These are phyloP conservation scores for Moesziomyces parantarcticus DNA, from an alignment of 1,284 basidiomycete genomes.

Conservation along the genomic window DNA sequence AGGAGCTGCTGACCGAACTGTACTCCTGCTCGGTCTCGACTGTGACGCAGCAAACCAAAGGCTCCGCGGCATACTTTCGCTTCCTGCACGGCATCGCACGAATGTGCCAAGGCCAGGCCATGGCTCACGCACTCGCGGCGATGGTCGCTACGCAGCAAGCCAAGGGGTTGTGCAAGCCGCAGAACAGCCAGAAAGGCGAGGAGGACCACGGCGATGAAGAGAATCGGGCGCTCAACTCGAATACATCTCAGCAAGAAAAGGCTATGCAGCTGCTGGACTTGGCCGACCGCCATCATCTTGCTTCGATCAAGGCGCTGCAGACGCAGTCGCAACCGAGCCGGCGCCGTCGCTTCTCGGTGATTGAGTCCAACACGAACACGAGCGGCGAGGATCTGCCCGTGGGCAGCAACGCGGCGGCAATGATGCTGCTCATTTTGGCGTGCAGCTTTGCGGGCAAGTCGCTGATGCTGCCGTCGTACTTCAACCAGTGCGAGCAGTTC, in stretches of 20 bases:
- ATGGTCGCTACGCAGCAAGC: constrained; percentile 27
- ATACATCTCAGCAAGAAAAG: neutral
- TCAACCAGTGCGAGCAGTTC: constrained; percentile 49
- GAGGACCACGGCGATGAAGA: neutral
- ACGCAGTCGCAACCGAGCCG: constrained; percentile 38
- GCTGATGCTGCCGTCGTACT: constrained; percentile 49
- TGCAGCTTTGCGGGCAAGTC: constrained; percentile 39
- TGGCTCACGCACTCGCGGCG: constrained; percentile 44
- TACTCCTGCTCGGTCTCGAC: constrained; percentile 12
- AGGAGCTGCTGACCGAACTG: constrained; percentile 16
- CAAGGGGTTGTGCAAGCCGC: constrained; percentile 1
- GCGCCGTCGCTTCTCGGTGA: constrained; percentile 47
- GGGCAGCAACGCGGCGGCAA: constrained; percentile 37
- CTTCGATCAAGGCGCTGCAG: constrained; percentile 43
- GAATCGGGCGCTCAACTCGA: neutral
- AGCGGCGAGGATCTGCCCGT: constrained; percentile 24
- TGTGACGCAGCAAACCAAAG: constrained; percentile 31
- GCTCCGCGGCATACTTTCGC: constrained; percentile 28
- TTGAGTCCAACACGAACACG: constrained; percentile 24
- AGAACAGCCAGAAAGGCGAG: neutral
- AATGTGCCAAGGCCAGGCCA: constrained; percentile 38
- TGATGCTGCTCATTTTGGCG: constrained; percentile 42
- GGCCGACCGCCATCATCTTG: constrained; percentile 43
- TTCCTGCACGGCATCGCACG: constrained; percentile 30
- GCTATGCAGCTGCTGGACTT: constrained; percentile 15